Base-by-base conservation (phyloP, 2,329 filamentous ascomycete genomes). In the Eutypella sp. region DNA sequence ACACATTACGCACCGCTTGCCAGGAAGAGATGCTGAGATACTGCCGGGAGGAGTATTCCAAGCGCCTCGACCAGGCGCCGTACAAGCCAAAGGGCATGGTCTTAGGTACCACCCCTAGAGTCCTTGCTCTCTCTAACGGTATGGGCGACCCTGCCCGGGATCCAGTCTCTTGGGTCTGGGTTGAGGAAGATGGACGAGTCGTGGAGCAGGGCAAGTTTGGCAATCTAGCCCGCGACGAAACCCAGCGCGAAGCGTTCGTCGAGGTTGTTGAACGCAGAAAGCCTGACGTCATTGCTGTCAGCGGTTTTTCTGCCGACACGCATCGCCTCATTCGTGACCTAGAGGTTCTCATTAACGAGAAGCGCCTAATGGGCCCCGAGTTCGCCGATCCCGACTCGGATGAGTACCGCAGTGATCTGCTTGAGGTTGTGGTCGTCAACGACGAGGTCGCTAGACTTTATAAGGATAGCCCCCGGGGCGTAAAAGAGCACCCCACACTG, bases 371-470 rank as follows among this genome's bases (percentile, higher is more conserved):
- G 56, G 87, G 89, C 3, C 81, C 87, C 13, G 81, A 89, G n/a
- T 96, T 87, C 58, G 84, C 90, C 42, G 88, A 96, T 53, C 71
- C 75, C 2, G 87, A 92, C n/a, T 81, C 81, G 23, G 82, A 82
- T 46, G 84, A 90, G 50, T 85, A 87, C 52, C 78, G 84, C 47
- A 87, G 76, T 47, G 90, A 96, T 59, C 81, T 82, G 10, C 74
- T 99, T 24, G 92, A 97, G 48, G 86, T 97, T 9, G 76, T 97
- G 24, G 82, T 96, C 45, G 87, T 96, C 51, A 96, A 97, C 57
- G 93, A 99, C 58, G 93, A 99, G 68, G 90, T 96, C 41, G 93
- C 93, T n/a, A 83, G 93, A 38, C 78, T 97, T 4, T 99, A 96
- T 71, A 91, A 96, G 67, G 89, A 90, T 58, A 96, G 90, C 63